Conservation (phyloP, 306 rosid genomes). For the Ceratonia siliqua region DNA sequence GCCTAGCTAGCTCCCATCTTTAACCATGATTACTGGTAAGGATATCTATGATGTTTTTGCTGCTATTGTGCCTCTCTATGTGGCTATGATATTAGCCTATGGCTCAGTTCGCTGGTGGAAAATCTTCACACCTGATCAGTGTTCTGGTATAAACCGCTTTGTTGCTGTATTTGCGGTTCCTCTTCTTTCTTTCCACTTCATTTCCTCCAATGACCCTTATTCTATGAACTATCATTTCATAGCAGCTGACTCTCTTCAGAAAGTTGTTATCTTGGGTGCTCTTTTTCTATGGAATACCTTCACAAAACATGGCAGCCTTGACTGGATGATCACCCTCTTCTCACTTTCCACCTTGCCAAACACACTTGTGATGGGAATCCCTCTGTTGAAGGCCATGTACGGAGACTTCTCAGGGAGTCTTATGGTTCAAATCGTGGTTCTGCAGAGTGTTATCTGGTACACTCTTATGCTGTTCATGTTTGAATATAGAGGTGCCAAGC, state of each 20-base stretch:
- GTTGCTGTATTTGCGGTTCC: slow-evolving; percentile 38
- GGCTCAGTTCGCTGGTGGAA: slow-evolving; percentile 49
- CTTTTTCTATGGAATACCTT: slow-evolving; percentile 31
- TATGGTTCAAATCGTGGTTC: slow-evolving; percentile 74
- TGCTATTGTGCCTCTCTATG: slow-evolving; percentile 35
- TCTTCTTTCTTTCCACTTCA: slow-evolving; percentile 19
- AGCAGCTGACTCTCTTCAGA: slow-evolving; percentile 38
- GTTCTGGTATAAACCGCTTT: slow-evolving; percentile 38
- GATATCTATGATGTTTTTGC: slow-evolving; percentile 56
- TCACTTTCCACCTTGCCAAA: slow-evolving; percentile 79
- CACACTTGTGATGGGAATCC: slow-evolving; percentile 82
- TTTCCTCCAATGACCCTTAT: slow-evolving; percentile 34
- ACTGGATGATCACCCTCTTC: slow-evolving; percentile 74
- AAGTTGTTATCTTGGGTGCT: slow-evolving; percentile 2
- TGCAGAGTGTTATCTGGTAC: slow-evolving; percentile 72
- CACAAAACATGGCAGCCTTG: slow-evolving; percentile 49
- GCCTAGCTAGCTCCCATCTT: background rate
- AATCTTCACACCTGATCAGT: slow-evolving; percentile 41
- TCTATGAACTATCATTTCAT: slow-evolving; percentile 34
- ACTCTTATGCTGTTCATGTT: slow-evolving; percentile 67
- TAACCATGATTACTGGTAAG: slow-evolving; percentile 65
- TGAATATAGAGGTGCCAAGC: slow-evolving; percentile 78
- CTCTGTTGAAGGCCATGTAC: slow-evolving; percentile 76
- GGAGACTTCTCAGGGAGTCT: slow-evolving; percentile 62
- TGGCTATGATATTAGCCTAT: slow-evolving; percentile 38